Conservation (phyloP, 306 rosid species). For the Pueraria montana region DNA sequence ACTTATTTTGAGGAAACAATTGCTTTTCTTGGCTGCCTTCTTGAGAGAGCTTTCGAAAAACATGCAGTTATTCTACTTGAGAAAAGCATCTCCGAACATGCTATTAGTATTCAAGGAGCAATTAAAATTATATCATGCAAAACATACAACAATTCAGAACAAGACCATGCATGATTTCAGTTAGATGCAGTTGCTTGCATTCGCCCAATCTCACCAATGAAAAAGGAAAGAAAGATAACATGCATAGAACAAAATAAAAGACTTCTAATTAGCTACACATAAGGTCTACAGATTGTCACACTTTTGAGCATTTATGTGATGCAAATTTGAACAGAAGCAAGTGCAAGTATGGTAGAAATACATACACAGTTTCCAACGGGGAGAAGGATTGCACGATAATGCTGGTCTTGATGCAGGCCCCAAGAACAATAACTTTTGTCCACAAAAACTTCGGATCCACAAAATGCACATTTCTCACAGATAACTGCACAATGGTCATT, state of each 20-base stretch:
- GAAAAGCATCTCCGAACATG: background rate
- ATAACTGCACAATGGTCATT: constrained; percentile 59
- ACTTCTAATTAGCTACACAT: constrained; percentile 29
- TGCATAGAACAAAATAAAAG: constrained; percentile 14
- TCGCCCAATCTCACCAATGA: constrained; percentile 5
- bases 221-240: background rate
- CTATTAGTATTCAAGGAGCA: background rate
- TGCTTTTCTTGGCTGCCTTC: background rate
- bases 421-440: constrained; percentile 86
- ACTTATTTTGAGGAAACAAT: background rate
- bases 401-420: constrained; percentile 86
- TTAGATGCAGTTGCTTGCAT: constrained; percentile 29
- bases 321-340: constrained; percentile 33
- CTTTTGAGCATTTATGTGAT: constrained; percentile 25
- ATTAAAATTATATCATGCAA: constrained; percentile 4
- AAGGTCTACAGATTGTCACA: background rate
- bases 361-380: constrained; percentile 82
- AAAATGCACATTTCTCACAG: constrained; percentile 81
- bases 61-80: background rate
- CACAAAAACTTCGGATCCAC: constrained; percentile 81
- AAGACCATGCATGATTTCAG: constrained; percentile 25
- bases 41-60: background rate
- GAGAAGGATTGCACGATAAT: constrained; percentile 80
- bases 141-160: constrained; percentile 31
- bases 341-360: constrained; percentile 7